Evolutionary conservation across 1,284 basidiomycete genomes (phyloP).

Genomic region (Irpex rosettiformis): DNA sequence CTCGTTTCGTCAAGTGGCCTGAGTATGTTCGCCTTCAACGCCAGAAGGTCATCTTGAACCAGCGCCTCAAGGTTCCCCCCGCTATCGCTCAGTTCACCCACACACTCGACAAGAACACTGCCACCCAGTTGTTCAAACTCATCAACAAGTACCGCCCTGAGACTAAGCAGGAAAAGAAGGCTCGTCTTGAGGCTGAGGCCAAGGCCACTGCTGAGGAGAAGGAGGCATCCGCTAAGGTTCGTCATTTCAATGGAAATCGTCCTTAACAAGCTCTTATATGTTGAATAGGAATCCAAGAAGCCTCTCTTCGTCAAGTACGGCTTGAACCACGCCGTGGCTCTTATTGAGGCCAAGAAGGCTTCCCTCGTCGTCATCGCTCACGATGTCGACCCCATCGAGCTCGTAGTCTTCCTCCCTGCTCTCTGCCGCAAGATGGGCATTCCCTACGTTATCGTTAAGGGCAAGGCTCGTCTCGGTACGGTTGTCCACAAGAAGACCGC

Average conservation of each 20-base stretch:
- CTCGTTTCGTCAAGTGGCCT: slow-evolving; percentile 99
- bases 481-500: slow-evolving; percentile 99
- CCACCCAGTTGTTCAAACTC: slow-evolving; percentile 97
- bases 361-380: slow-evolving; percentile 95
- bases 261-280: slow-evolving; percentile 10
- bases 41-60: slow-evolving; percentile 98
- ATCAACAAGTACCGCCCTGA: slow-evolving; percentile 96
- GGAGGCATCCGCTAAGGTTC: slow-evolving; percentile 66
- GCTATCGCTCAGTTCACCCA: slow-evolving; percentile 98
- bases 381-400: slow-evolving; percentile 98
- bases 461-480: slow-evolving; percentile 95
- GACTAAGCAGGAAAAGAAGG: slow-evolving; percentile 97
- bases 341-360: slow-evolving; percentile 98
- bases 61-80: slow-evolving; percentile 98
- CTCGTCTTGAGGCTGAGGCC: slow-evolving; percentile 79
- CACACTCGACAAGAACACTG: slow-evolving; percentile 99
- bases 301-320: slow-evolving; percentile 96
- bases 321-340: slow-evolving; percentile 94
- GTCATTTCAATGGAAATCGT: slow-evolving; percentile 15
- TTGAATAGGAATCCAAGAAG: slow-evolving; percentile 75
- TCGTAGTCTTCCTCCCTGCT: slow-evolving; percentile 96
- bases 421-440: slow-evolving; percentile 99
- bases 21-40: slow-evolving; percentile 98
- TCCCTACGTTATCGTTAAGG: slow-evolving; percentile 97
- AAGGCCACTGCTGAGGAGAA: slow-evolving; percentile 77